Conservation (phyloP, 2,329 filamentous ascomycete species). For the Lecanosticta acicola region DNA sequence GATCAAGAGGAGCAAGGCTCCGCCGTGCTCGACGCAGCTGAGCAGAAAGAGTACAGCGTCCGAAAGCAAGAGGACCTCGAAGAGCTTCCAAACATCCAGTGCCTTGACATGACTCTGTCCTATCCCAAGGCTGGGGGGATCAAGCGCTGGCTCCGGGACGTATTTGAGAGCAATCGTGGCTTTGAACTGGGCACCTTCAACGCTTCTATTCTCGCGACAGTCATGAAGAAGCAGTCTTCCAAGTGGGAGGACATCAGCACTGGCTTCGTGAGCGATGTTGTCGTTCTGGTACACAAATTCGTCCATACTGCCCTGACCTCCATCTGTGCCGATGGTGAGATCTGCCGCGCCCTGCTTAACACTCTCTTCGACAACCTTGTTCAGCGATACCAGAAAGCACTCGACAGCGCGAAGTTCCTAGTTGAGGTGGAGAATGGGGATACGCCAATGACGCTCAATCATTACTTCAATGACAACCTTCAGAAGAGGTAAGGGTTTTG, state of each 20-base stretch:
- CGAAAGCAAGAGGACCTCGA: slow-evolving; percentile 4
- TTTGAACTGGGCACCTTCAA: slow-evolving; percentile 44
- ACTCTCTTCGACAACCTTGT: slow-evolving; percentile 44
- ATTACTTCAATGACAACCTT: slow-evolving; percentile 47
- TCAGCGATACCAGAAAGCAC: slow-evolving; percentile 43
- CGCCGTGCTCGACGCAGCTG: background rate
- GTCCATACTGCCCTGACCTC: slow-evolving; percentile 40
- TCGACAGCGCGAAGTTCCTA: slow-evolving; percentile 48
- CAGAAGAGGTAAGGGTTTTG: slow-evolving; percentile 33
- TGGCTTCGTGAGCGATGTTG: slow-evolving; percentile 48
- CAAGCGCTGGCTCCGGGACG: slow-evolving; percentile 8
- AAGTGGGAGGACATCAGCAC: slow-evolving; percentile 46
- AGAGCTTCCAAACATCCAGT: slow-evolving; percentile 9
- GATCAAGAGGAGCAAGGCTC: background rate
- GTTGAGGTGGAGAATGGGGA: slow-evolving; percentile 47
- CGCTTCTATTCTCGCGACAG: slow-evolving; percentile 34
- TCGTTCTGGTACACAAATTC: slow-evolving; percentile 50
- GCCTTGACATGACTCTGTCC: slow-evolving; percentile 43
- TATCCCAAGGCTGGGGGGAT: slow-evolving; percentile 29
- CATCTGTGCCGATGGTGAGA: slow-evolving; percentile 41
- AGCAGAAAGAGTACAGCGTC: background rate
- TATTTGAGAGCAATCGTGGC: slow-evolving; percentile 5
- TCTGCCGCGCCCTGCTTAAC: slow-evolving; percentile 42
- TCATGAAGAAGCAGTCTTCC: slow-evolving; percentile 38
- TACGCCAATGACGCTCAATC: slow-evolving; percentile 48